Evolutionary conservation across 768 basidiomycete genomes (phyloP), one percentile per base, ranked within the genome.

Genomic region (Pulveroboletus sp.): DNA sequence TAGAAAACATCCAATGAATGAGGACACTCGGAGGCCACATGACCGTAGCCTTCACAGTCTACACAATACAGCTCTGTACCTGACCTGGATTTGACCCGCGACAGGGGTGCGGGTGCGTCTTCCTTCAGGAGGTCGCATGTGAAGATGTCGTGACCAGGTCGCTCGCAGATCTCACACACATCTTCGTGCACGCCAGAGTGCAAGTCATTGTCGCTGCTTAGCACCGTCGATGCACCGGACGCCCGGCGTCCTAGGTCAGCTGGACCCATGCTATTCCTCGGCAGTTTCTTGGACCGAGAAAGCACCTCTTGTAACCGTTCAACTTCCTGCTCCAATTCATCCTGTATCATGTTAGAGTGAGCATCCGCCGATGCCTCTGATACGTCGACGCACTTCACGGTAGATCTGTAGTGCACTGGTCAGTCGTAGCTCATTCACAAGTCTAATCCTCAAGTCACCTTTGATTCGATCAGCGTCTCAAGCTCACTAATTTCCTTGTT

Each of bases 401-500:
- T 93, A 92, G 55, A 93, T 93, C 89, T 91, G 53, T 11, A 17
- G 30, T 7, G 45, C 32, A 17, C 6, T 43, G 26, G 41, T 66
- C 15, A 56, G 50, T 46, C 35, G 26, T 28, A n/a, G 9, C 12
- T 24, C 21, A 15, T 33, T 10, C 30, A 18, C 30, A 30, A 18
- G 27, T 24, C 5, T 46, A 4, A 3, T 43, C 26, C 24, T 39
- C 12, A 14, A 48, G 68, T 49, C 52, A 90, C 91, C 81, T 96
- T 97, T 47, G 89, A 80, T 65, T 99, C 95, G n/a, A 97, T 84
- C 37, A 99, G 75, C 35, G 85, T 79, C 68, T 98, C 95, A 17
- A 97, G 77, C 64, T 97, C 93, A 47, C 85, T 82, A 44, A 98
- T 87, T 71, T 97, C 93, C 60, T 92, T 89, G 69, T 90, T 86